Percentiles rank a stretch among this genome's conserved stretches.
phyloP scores from a whole-genome alignment of 1,284 basidiomycete genomes.

The Fomes fomentarius region DNA sequence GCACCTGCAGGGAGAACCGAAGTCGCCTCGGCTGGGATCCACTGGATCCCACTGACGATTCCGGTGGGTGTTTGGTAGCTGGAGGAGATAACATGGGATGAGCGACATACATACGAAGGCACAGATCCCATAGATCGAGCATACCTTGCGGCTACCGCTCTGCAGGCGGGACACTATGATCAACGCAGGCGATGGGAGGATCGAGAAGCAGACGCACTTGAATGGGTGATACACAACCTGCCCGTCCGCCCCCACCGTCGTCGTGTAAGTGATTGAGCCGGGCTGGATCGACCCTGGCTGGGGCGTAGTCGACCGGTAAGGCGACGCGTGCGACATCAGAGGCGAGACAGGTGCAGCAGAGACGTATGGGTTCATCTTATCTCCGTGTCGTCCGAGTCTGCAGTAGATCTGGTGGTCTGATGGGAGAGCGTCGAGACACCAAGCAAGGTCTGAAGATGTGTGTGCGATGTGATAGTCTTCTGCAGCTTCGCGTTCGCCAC shows the following conservation, averaged over 20 bases:
- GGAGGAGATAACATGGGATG: not conserved
- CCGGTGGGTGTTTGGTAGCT: constrained; percentile 76
- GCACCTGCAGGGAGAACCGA: constrained; percentile 59
- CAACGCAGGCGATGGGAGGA: constrained; percentile 8
- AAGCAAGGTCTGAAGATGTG: too few relatives aligned
- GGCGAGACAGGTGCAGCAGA: constrained; percentile 27
- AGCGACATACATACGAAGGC: not conserved
- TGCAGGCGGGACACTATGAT: constrained; percentile 30
- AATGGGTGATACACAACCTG: constrained; percentile 67
- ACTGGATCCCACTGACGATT: constrained; percentile 70
- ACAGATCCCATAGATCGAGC: constrained; percentile 16
- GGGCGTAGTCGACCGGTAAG: constrained; percentile 18
- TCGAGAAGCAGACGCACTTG: constrained; percentile 49
- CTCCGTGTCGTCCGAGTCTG: not conserved
- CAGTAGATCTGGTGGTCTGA: not conserved
- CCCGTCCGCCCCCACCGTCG: constrained; percentile 60
- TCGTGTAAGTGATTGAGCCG: constrained; percentile 72
- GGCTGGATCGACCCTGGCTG: constrained; percentile 45
- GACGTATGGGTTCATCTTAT: constrained; percentile 24
- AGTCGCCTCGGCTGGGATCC: constrained; percentile 72
- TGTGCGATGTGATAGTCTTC: too few relatives aligned
- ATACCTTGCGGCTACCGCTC: constrained; percentile 71
- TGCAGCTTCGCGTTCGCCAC: not conserved
- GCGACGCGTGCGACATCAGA: constrained; percentile 19
- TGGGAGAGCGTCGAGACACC: not conserved